Conservation (phyloP, 257 asterid genomes). For the Jacaranda copaia region DNA sequence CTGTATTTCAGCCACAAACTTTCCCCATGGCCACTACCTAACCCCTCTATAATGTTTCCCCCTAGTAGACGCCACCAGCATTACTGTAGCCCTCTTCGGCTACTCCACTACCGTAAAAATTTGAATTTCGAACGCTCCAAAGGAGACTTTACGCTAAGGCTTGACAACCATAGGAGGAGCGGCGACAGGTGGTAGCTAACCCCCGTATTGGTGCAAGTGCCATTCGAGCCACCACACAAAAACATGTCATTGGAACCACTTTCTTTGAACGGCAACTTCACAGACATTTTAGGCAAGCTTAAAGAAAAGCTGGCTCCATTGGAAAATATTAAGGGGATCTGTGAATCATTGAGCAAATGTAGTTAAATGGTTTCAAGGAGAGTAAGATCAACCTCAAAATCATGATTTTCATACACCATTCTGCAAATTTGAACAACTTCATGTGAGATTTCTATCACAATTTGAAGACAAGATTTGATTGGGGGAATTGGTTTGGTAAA, state of each 20-base stretch:
- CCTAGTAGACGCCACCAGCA: background rate
- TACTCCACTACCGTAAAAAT: background rate
- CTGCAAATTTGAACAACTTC: background rate
- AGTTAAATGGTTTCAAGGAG: conserved; percentile 43
- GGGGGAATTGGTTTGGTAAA: background rate
- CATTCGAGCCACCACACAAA: background rate
- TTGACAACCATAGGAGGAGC: conserved; percentile 16
- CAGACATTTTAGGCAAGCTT: background rate
- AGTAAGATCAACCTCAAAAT: conserved; percentile 40
- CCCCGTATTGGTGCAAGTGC: conserved; percentile 23
- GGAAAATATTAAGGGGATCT: conserved; percentile 21
- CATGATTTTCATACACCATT: conserved; percentile 20
- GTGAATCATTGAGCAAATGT: conserved; percentile 49
- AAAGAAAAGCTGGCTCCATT: background rate
- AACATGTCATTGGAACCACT: too few relatives aligned
- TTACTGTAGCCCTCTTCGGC: background rate
- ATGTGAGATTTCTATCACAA: background rate
- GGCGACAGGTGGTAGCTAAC: conserved; percentile 22
- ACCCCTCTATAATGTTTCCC: conserved; percentile 48
- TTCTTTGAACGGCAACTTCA: too few relatives aligned
- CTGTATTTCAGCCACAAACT: conserved; percentile 52
- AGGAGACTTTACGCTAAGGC: conserved; percentile 21
- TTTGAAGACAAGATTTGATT: background rate
- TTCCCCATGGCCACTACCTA: conserved; percentile 54
- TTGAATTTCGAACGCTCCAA: background rate